A percentile compares a stretch with the other conserved stretches of the same genome.
These are phyloP conservation scores for Durusdinium trenchii DNA, from an alignment of 73 alveolate genomes.

Conservation along the genomic window DNA sequence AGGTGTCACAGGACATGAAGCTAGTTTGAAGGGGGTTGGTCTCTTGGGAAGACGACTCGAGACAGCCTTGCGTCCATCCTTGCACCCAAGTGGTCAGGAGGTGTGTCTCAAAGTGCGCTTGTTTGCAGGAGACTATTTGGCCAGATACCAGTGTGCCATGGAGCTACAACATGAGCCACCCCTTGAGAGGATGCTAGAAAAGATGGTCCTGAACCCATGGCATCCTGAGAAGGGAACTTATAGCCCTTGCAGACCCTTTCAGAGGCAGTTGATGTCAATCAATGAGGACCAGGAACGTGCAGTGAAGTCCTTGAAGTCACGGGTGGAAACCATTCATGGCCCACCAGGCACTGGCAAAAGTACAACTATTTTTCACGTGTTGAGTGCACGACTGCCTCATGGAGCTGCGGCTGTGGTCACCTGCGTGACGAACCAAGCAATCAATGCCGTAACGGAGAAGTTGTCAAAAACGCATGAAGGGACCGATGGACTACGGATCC, in stretches of 20 bases:
- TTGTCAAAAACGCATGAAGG: slow-evolving; percentile 46
- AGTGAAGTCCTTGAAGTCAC: not conserved
- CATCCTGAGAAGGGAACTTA: not conserved
- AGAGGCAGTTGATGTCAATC: slow-evolving; percentile 28
- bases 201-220: slow-evolving; percentile 37
- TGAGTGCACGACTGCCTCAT: slow-evolving; percentile 60
- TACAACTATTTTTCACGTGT: slow-evolving; percentile 77
- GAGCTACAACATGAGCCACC: not conserved
- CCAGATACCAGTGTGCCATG: not conserved
- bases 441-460: slow-evolving; percentile 65
- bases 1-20: not conserved
- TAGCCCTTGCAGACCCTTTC: not conserved
- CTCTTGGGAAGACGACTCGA: not conserved
- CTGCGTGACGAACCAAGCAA: slow-evolving; percentile 85
- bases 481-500: slow-evolving; percentile 27
- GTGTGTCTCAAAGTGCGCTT: slow-evolving; percentile 14
- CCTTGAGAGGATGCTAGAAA: not conserved
- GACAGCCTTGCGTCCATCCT: not conserved
- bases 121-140: slow-evolving; percentile 69
- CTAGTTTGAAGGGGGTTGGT: slow-evolving; percentile 14
- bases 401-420: slow-evolving; percentile 64
- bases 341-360: slow-evolving; percentile 95
- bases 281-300: slow-evolving; percentile 68
- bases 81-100: too few species aligned
- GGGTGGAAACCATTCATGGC: slow-evolving; percentile 78